Evolutionary conservation across 202 grass and related monocot genomes (phyloP), one percentile per base, ranked within the genome.

Genomic region (Schoenoplectus triqueter): DNA sequence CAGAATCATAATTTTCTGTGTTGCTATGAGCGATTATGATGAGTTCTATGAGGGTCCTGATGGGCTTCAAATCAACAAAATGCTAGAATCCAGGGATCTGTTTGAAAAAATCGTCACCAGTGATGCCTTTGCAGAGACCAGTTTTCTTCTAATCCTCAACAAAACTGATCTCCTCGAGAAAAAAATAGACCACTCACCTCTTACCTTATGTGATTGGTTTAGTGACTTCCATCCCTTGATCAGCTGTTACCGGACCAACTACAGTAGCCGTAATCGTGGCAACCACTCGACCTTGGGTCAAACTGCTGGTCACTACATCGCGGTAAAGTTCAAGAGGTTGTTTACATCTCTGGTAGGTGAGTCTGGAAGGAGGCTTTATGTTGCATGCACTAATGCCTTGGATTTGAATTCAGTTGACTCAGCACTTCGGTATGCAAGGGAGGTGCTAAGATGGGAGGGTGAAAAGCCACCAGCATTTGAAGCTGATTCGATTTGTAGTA

Each of bases 151-250:
- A 10, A 86, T 99, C 8, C 89, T 99, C 73, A 99, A 88, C 88
- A 99, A 99, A 86, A 92, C 87, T 64, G 96, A 99, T 88, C 55
- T 94, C 45, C 91, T 99, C 1, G 96, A 94, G 61, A 89, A 92
- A 85, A 99, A 94, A 88, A 89, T 99, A 7, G 86, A 88, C 70
- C 87, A 64, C 39, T 82, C 84, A 39, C 91, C 91, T 1, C 79
- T 99, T 46, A 95, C 88, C 0, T 80, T 77, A 15, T 99, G 96
- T 0, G 84, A 94, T 6, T 99, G 93, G 96, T 96, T 99, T 17
- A 19, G 62, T 0, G 89, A 91, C 57, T 99, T 96, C 87, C 77
- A 91, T 68, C 96, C 93, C 7, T 76, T 99, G 8, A 47, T 90
- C 22, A 94, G 93, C 69, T 18, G 81, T 54, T 85, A 84, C 10